These are phyloP conservation scores for Ailanthus altissimus DNA, from an alignment of 345 rosid genomes.

Conservation along the genomic window DNA sequence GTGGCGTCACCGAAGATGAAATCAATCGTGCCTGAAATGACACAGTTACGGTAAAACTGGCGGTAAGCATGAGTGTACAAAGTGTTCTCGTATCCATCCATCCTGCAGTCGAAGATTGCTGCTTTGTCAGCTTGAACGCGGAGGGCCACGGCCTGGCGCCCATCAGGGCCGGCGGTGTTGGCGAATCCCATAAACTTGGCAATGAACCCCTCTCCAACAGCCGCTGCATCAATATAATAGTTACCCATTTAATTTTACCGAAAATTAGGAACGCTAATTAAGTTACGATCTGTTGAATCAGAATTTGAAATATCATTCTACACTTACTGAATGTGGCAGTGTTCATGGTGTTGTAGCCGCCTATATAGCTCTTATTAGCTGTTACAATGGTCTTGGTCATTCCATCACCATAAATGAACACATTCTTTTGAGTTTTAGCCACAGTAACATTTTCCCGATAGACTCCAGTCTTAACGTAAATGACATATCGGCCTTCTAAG, in stretches of 20 bases:
- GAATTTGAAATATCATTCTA: neutral
- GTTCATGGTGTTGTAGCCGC: slow-evolving; percentile 24
- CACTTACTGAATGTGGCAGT: slow-evolving; percentile 50
- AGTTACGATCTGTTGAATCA: neutral
- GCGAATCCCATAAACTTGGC: slow-evolving; percentile 60
- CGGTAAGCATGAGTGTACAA: slow-evolving; percentile 55
- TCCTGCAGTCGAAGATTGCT: slow-evolving; percentile 55
- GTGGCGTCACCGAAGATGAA: slow-evolving; percentile 76
- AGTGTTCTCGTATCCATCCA: slow-evolving; percentile 77
- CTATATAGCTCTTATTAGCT: slow-evolving; percentile 32
- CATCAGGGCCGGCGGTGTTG: slow-evolving; percentile 73
- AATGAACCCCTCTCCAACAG: slow-evolving; percentile 55
- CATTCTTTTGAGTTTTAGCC: slow-evolving; percentile 27
- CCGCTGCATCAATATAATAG: slow-evolving; percentile 41
- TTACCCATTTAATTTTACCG: neutral
- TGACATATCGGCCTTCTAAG: slow-evolving; percentile 32
- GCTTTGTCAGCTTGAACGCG: slow-evolving; percentile 54
- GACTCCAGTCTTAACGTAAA: slow-evolving; percentile 57
- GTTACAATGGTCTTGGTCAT: slow-evolving; percentile 46
- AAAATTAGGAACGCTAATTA: neutral
- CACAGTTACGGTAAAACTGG: slow-evolving; percentile 68
- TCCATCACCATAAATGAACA: slow-evolving; percentile 61
- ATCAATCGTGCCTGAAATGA: slow-evolving; percentile 70
- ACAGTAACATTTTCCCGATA: slow-evolving; percentile 42
- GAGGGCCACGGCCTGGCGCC: slow-evolving; percentile 76